Conservation (phyloP, 2,329 filamentous ascomycete genomes). For the Pseudogymnoascus destructans region DNA sequence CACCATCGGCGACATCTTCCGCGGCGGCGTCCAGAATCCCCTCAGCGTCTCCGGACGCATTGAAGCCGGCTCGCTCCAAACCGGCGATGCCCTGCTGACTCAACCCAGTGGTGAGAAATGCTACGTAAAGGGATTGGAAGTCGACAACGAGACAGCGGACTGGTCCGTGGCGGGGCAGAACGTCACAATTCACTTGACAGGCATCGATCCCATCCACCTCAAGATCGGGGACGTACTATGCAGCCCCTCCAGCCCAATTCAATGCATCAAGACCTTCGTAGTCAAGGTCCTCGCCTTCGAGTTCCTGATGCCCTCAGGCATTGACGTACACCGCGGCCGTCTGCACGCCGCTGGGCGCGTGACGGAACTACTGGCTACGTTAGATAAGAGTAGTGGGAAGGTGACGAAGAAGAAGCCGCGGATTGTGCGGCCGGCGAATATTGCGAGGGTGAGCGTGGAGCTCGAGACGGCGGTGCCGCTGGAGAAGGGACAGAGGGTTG, state of each 20-base stretch:
- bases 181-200: conserved; percentile 65
- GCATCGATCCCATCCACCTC: conserved; percentile 75
- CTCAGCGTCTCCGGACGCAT: conserved; percentile 78
- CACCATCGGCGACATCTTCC: conserved; percentile 78
- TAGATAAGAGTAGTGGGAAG: conserved; percentile 71
- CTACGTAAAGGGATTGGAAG: conserved; percentile 67
- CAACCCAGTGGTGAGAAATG: conserved; percentile 75
- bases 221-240: conserved; percentile 81
- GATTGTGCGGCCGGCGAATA: conserved; percentile 64
- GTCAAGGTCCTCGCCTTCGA: conserved; percentile 84
- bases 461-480: conserved; percentile 63
- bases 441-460: conserved; percentile 66
- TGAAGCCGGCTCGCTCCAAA: conserved; percentile 70
- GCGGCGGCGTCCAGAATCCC: conserved; percentile 64
- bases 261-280: conserved; percentile 59
- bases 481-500: conserved; percentile 66
- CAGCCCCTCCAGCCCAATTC: conserved; percentile 50
- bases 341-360: conserved; percentile 69
- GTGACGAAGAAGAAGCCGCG: conserved; percentile 71
- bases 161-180: conserved; percentile 94
- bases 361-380: conserved; percentile 51
- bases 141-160: conserved; percentile 59
- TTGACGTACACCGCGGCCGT: conserved; percentile 79
- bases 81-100: conserved; percentile 65
- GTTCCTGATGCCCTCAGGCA: conserved; percentile 71